A percentile compares a stretch with the other conserved stretches of the same genome.
Conservation (phyloP, 1,284 basidiomycete species). For the Irpex rosettiformis region DNA sequence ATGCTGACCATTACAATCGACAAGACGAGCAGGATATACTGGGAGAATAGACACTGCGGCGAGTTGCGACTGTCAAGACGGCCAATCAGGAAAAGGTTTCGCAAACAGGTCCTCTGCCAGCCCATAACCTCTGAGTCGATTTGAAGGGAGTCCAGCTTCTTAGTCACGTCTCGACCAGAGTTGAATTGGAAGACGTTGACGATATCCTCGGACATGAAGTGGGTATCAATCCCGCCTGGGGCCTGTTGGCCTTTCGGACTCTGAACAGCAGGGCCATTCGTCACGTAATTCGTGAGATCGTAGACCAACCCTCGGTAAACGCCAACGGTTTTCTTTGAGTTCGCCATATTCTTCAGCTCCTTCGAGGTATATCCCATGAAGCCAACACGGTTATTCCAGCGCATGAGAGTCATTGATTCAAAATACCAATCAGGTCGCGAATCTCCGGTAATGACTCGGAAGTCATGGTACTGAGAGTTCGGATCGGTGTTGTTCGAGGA, state of each 20-base stretch:
- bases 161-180: constrained; percentile 85
- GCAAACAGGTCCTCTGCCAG: constrained; percentile 83
- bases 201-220: constrained; percentile 80
- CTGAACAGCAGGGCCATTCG: constrained; percentile 50
- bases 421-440: constrained; percentile 98
- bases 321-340: constrained; percentile 64
- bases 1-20: constrained; percentile 93
- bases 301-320: constrained; percentile 87
- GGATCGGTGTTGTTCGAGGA: constrained; percentile 78
- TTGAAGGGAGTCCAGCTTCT: constrained; percentile 64
- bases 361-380: constrained; percentile 87
- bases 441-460: constrained; percentile 85
- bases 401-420: constrained; percentile 87
- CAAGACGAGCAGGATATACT: constrained; percentile 87
- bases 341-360: constrained; percentile 73
- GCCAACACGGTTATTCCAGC: constrained; percentile 84
- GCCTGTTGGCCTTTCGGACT: constrained; percentile 58
- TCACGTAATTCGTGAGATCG: constrained; percentile 82
- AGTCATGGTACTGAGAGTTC: constrained; percentile 93
- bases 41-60: constrained; percentile 87
- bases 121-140: constrained; percentile 68
- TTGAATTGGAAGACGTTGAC: constrained; percentile 81
- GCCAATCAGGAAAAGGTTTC: constrained; percentile 91
- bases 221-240: constrained; percentile 52
- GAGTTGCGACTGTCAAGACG: constrained; percentile 92